Base-by-base conservation (phyloP, 2,329 filamentous ascomycete genomes). In the Aspergillus sp. region DNA sequence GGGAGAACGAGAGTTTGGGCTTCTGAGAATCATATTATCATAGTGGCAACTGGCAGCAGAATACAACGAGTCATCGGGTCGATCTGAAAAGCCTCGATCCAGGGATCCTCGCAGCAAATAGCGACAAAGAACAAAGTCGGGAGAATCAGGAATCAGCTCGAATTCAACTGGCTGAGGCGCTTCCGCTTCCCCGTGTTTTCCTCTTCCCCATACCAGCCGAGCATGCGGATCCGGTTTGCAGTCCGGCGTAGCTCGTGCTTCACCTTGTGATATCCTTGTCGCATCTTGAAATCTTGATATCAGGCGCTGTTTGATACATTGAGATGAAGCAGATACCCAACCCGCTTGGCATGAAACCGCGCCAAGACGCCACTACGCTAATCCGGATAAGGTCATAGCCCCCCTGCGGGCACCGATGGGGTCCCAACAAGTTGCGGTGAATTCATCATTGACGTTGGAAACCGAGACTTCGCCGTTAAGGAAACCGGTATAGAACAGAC, bases 61-160 rank as follows among this genome's bases (percentile, higher is more conserved):
- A 30, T 30, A 30, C 27, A 30, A 11, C 27, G 9, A 30, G 27
- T 30, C 9, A 52, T 39, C 42, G 42, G 7, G 51, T 53, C 52
- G 52, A 54, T 54, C 52, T 54, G 15, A 40, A 17, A 13, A 17
- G 33, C 13, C n/a, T 20, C 27, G 22, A n/a, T 11, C 20, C 40
- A 19, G 20, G 27, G 39, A 47, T 20, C 37, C 20, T 42, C n/a
- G 39, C 34, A 60, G 59, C 64, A 66, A 68, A 69, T 70, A 54
- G 62, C 46, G 59, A 17, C 53, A 57, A 46, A 46, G 61, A 56
- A 56, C 53, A 50, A 61, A 61, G 45, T 71, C 70, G 70, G 70
- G 64, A 65, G 61, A 63, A 68, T 71, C 68, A 73, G 70, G 70
- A 65, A 70, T 66, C 59, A 56, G 56, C 34, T 53, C 54, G n/a